Conservation (phyloP, 2,329 filamentous ascomycete genomes). For the Trichoderma sp. region DNA sequence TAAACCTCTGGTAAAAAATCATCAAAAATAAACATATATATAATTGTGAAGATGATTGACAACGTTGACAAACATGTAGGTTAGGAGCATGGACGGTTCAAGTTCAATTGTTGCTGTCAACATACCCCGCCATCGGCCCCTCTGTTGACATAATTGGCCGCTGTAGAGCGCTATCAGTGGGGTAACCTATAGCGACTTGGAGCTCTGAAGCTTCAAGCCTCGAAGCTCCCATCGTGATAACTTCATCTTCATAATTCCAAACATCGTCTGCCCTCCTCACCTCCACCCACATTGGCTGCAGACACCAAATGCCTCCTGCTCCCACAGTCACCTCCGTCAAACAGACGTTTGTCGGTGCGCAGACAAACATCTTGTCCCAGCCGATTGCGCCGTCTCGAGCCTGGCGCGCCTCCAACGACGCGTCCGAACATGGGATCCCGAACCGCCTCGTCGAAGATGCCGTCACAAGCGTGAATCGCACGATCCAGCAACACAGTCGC, state of each 20-base stretch:
- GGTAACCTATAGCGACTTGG: background rate
- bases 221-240: background rate
- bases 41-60: no score
- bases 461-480: constrained; percentile 57
- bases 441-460: constrained; percentile 55
- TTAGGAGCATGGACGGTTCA: background rate
- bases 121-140: background rate
- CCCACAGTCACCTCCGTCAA: constrained; percentile 62
- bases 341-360: constrained; percentile 58
- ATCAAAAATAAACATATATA: no score
- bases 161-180: background rate
- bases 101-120: background rate
- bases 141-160: background rate
- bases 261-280: background rate
- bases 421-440: constrained; percentile 40
- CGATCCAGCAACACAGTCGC: constrained; percentile 61
- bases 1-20: no score
- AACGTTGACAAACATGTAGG: no score
- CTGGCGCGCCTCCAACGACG: constrained; percentile 49
- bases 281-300: background rate
- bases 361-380: constrained; percentile 61
- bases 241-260: background rate
- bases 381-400: constrained; percentile 53
- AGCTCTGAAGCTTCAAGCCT: background rate
- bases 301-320: constrained; percentile 24